Evolutionary conservation across 163 green algal species (phyloP), one percentile per base, ranked within the genome.

Genomic region (Chlamydomonas reinhardtii): DNA sequence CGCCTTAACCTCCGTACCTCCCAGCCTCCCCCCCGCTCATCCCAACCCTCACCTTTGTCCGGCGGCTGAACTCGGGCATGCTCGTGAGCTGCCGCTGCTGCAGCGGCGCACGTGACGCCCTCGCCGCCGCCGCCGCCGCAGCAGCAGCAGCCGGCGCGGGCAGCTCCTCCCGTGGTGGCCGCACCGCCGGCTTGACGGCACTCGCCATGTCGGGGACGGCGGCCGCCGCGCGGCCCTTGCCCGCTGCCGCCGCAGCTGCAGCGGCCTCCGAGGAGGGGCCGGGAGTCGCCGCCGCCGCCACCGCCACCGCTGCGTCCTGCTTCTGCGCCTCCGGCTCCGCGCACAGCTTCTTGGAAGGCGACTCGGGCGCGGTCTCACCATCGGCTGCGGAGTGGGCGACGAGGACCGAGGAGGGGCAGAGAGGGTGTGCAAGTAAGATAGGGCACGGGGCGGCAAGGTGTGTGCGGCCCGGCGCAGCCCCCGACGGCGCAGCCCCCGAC

Each of bases 311-410:
- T 48, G 39, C 39, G 39, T 56, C 12, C 48, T 56, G 12, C 1
- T 56, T 14, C 48, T 56, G 48, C 12, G 48, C 12, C 48, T 17
- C 48, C 12, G 48, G 12, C 15, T 20, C 29, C 2, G 64, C 15
- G 29, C 76, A 84, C 24, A 66, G 39, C 62, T 84, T 84, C 65
- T 84, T 84, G 76, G 76, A 14, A 0, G 76, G 76, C 24, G 76
- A 84, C 25, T 31, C 64, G 22, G 64, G 39, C 9, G 17, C 76
- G 17, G 64, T 3, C n/a, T 75, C 39, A 0, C 17, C 76, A 31
- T 48, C 69, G 71, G 37, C 37, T 39, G 37, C 24, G 71, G 16
- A 52, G 43, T 54, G 43, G 6, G 43, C 43, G 11, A 11, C 43
- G 11, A 35, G 27, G 64, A 22, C 4, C 27, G 3, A 29, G 64